Conservation (phyloP, 2,329 filamentous ascomycete genomes). For the Akanthomyces lecanii region DNA sequence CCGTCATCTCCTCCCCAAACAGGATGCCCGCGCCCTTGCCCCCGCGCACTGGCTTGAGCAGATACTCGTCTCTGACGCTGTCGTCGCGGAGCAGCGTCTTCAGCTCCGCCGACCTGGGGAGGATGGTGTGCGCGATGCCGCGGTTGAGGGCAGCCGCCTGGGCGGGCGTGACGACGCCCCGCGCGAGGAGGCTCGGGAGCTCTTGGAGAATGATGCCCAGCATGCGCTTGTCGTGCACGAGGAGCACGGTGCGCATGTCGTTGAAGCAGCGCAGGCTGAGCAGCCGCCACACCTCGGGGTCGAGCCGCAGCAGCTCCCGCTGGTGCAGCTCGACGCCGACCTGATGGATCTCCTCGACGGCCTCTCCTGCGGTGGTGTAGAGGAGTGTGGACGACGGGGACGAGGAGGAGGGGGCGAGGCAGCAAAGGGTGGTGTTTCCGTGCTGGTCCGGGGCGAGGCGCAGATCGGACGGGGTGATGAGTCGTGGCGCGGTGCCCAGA, state of each 20-base stretch:
- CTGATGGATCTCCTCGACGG: conserved; percentile 33
- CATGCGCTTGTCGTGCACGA: conserved; percentile 42
- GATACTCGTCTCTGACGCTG: conserved; percentile 25
- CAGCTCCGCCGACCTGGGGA: conserved; percentile 29
- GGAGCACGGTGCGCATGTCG: conserved; percentile 36
- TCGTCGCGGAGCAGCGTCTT: conserved; percentile 20
- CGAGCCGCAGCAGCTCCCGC: conserved; percentile 30
- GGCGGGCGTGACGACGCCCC: conserved; percentile 25
- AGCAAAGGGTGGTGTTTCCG: conserved; percentile 28
- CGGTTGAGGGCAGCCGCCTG: conserved; percentile 25
- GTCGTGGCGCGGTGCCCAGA: conserved; percentile 28
- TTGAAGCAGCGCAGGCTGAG: conserved; percentile 37
- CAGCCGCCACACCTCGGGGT: conserved; percentile 30
- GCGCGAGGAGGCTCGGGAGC: conserved; percentile 24
- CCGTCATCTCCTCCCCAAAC: conserved; percentile 34
- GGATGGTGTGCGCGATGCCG: conserved; percentile 32
- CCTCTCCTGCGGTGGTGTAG: conserved; percentile 23
- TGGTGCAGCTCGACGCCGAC: conserved; percentile 38
- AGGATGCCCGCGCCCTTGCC: conserved; percentile 38
- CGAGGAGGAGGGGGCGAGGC: not conserved
- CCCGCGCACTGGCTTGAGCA: conserved; percentile 36
- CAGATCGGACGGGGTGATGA: conserved; percentile 33
- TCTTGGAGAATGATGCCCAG: conserved; percentile 36
- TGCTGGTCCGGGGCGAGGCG: conserved; percentile 27
- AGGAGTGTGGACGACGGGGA: not conserved